Evolutionary conservation across 2,329 filamentous ascomycete species (phyloP), one percentile per base, ranked within the genome.

Genomic region (Sporothrix protearum): DNA sequence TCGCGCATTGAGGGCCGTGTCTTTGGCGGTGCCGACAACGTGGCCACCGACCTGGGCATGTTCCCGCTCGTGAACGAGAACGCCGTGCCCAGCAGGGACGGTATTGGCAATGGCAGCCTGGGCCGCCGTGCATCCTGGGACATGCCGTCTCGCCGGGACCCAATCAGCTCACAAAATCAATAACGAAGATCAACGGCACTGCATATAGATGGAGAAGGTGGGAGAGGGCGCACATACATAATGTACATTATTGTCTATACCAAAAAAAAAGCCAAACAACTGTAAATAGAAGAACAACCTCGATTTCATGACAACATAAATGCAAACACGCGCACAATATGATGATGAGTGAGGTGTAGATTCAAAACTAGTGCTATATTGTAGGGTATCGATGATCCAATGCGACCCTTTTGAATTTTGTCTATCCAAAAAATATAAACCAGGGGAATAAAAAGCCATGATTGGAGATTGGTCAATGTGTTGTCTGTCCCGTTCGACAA

Each of bases 1-100:
- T 72, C 73, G 19, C 73, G 71, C 2, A 73, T 78, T n/a, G 78
- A 79, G 63, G 67, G 53, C 12, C 74, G 71, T 14, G 69, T 77
- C 3, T 76, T 78, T 61, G 72, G 66, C 57, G 66, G 57, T n/a
- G 66, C 22, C 16, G 64, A 53, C 42, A 63, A 36, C 22, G 42
- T 55, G 30, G 33, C 10, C 64, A 25, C 55, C 51, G 68, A 55
- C 8, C 14, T 28, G n/a, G 51, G 45, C 67, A 28, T 59, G 33
- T 42, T 69, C 3, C 45, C 67, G 14, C n/a, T 36, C 14, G 30
- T 25, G 66, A 49, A 8, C 10, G 14, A 5, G 14, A 30, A 12
- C 2, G 2, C 36, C 12, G 36, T 22, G 39, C n/a, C 12, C 10
- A 19, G 6, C 47, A n/a, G n/a, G 5, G 19, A 7, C 49, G 49